phyloP scores from a whole-genome alignment of 2,329 filamentous ascomycete genomes.

The Trichoderma aggressivum region DNA sequence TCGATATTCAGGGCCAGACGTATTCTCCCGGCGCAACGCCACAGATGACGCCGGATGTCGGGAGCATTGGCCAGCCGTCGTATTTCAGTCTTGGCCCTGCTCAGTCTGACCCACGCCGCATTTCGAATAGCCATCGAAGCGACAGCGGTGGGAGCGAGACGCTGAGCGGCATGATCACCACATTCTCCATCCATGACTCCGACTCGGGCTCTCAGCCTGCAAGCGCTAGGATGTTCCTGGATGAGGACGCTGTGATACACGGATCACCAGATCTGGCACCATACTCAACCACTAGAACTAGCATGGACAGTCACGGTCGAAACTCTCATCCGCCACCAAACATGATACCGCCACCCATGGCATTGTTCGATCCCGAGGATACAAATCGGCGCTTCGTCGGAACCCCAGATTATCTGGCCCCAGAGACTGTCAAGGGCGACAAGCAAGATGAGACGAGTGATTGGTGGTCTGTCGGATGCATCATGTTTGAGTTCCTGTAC shows the following conservation, averaged over 20 bases:
- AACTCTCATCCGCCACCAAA: slow-evolving; percentile 47
- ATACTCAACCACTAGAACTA: slow-evolving; percentile 29
- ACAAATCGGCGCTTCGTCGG: slow-evolving; percentile 91
- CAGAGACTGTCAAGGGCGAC: slow-evolving; percentile 92
- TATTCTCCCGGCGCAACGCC: slow-evolving; percentile 83
- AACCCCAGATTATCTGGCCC: slow-evolving; percentile 93
- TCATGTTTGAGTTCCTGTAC: slow-evolving; percentile 93
- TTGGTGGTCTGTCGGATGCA: slow-evolving; percentile 99
- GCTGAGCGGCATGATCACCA: slow-evolving; percentile 75
- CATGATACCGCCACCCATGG: slow-evolving; percentile 89
- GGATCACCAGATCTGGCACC: slow-evolving; percentile 74
- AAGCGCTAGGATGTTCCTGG: slow-evolving; percentile 58
- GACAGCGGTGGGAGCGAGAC: slow-evolving; percentile 91
- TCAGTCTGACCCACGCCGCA: slow-evolving; percentile 59
- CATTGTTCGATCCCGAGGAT: slow-evolving; percentile 92
- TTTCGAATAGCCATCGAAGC: slow-evolving; percentile 75
- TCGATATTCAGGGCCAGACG: slow-evolving; percentile 72
- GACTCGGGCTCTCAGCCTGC: slow-evolving; percentile 42
- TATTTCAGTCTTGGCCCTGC: slow-evolving; percentile 76
- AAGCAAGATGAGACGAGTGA: slow-evolving; percentile 97
- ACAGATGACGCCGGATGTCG: slow-evolving; percentile 71
- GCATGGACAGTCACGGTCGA: slow-evolving; percentile 34
- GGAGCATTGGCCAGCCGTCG: slow-evolving; percentile 72
- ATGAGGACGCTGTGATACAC: slow-evolving; percentile 71
- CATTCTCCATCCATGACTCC: slow-evolving; percentile 68